These are phyloP conservation scores for Coemansia asiatica DNA, from an alignment of 192 early-diverging fungal species.

Conservation along the genomic window DNA sequence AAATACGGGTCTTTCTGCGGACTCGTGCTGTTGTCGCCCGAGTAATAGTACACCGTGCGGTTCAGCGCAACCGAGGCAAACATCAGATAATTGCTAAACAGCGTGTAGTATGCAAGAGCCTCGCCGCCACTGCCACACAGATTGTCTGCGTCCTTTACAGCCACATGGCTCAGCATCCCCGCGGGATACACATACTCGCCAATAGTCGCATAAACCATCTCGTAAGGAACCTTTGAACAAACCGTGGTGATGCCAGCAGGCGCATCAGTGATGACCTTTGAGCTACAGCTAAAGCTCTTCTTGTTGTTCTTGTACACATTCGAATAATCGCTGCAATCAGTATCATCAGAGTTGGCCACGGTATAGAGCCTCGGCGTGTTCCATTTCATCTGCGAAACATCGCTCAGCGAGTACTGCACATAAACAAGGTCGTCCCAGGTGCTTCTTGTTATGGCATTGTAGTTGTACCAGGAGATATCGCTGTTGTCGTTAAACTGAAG, in stretches of 20 bases:
- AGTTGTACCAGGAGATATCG: conserved; percentile 16
- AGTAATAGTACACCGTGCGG: conserved; percentile 16
- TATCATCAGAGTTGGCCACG: not conserved
- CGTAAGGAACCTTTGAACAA: conserved; percentile 21
- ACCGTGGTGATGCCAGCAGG: not conserved
- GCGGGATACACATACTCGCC: conserved; percentile 15
- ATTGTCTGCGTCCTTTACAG: conserved; percentile 8
- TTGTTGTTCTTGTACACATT: conserved; percentile 19
- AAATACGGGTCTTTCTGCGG: conserved; percentile 5
- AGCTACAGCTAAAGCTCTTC: conserved; percentile 17
- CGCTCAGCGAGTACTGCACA: conserved; percentile 10
- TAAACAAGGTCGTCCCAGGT: conserved; percentile 20
- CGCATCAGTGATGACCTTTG: not conserved
- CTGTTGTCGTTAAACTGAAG: conserved; percentile 18
- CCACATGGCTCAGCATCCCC: conserved; percentile 29
- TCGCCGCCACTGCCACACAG: conserved; percentile 13
- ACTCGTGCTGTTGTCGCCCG: not conserved
- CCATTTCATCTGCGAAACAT: conserved; percentile 18
- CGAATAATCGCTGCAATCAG: conserved; percentile 15
- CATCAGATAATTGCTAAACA: conserved; percentile 25
- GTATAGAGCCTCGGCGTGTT: conserved; percentile 6
- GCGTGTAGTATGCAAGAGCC: conserved; percentile 23
- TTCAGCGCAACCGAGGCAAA: conserved; percentile 9
- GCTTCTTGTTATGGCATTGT: conserved; percentile 6
- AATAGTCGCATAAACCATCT: conserved; percentile 12